Percentiles rank a stretch among this genome's conserved stretches.
These are phyloP conservation scores for Ceratopteris richardii DNA, from an alignment of 75 land plant genomes.

Conservation along the genomic window DNA sequence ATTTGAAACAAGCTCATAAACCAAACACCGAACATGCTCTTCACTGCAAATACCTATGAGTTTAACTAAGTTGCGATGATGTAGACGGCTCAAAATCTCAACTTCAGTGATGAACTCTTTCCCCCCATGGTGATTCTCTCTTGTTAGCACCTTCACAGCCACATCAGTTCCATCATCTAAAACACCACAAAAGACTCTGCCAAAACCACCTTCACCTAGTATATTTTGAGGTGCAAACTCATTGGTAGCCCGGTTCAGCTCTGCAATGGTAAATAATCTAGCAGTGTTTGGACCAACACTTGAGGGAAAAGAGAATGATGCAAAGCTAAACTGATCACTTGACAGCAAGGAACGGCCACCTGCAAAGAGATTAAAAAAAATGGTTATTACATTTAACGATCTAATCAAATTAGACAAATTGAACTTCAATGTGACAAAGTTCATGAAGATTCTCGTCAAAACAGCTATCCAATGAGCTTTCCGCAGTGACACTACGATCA, in stretches of 20 bases:
- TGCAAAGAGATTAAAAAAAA: too few species aligned
- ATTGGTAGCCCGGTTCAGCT: constrained; percentile 62
- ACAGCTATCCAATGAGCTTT: too few species aligned
- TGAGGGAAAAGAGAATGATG: constrained; percentile 41
- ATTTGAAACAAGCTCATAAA: constrained; percentile 84
- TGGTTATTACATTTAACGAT: too few species aligned
- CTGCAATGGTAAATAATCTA: constrained; percentile 47
- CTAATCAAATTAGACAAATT: too few species aligned
- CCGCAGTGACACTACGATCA: too few species aligned
- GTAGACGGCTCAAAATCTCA: constrained; percentile 91
- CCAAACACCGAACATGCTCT: constrained; percentile 52
- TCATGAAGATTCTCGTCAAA: too few species aligned
- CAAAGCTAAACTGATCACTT: constrained; percentile 37
- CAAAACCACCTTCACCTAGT: constrained; percentile 92
- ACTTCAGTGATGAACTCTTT: constrained; percentile 86
- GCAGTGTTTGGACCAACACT: constrained; percentile 45
- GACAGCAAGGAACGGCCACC: constrained; percentile 18
- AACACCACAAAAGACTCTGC: constrained; percentile 64
- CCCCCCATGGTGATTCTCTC: constrained; percentile 69
- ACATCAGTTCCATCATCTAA: constrained; percentile 67
- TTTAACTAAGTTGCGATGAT: constrained; percentile 85
- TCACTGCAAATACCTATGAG: constrained; percentile 78
- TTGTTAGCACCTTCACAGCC: constrained; percentile 80
- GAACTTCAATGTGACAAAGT: too few species aligned
- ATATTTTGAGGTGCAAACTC: constrained; percentile 50